Evolutionary conservation across 2,329 filamentous ascomycete species (phyloP), one percentile per base, ranked within the genome.

Genomic region (Fusarium sp.): DNA sequence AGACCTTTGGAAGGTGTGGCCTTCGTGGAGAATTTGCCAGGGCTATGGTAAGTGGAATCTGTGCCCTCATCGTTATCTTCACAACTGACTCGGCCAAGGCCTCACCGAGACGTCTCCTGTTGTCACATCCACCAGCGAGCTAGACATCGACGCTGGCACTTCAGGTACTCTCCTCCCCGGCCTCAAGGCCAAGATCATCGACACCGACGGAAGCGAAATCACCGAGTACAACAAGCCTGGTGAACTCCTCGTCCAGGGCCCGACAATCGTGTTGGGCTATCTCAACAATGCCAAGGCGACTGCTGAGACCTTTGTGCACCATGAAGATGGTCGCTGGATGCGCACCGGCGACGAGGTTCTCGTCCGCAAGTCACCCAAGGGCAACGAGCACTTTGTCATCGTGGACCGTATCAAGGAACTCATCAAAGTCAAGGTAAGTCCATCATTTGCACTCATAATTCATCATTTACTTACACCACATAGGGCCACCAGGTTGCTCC

Each of bases 271-370:
- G 0, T 83, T 98, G 0, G 95, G 95, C 1, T 98, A 98, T 76
- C 85, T 97, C 63, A 93, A 97, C 84, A 97, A 98, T 79, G 91
- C 93, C 52, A 92, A 93, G 78, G 95, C 95, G 4, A 97, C 92
- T 22, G 87, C 89, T 61, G 94, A 97, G 80, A 97, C 95, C 0
- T 98, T 95, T 78, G 79, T 91, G 0, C 85, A 84, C 70, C 87
- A 91, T 61, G 86, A 91, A 2, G 91, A 95, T 73, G 91, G 91
- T 11, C 84, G 91, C 72, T 97, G 94, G 90, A 90, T 97, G 87
- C 90, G 89, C 45, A 98, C 95, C 0, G 95, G 95, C 7, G 95
- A 98, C 77, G 94, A 97, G 80, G 94, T 93, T 0, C 85, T 96
- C 4, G 85, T 97, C 12, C 87, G 88, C 3, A 88, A 89, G 77